These are phyloP conservation scores for Leccinum variabile DNA, from an alignment of 1,284 basidiomycete genomes.

Conservation along the genomic window DNA sequence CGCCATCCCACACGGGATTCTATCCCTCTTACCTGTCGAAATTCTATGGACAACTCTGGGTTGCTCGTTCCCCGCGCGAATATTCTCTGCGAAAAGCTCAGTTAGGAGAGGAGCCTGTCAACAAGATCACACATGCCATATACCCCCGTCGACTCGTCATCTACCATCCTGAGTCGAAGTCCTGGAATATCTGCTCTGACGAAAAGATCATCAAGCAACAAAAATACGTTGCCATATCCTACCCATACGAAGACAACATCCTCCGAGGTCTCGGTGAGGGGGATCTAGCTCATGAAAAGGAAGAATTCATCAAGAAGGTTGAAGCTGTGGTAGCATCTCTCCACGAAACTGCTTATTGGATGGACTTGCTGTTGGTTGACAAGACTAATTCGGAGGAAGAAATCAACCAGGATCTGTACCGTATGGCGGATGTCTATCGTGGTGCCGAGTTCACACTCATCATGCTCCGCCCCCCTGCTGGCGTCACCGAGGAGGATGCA, in stretches of 20 bases:
- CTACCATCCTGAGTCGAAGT: conserved; percentile 3
- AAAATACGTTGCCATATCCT: conserved; percentile 27
- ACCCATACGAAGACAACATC: conserved; percentile 18
- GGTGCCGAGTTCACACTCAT: conserved; percentile 31
- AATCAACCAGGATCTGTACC: conserved; percentile 26
- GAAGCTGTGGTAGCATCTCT: conserved; percentile 13
- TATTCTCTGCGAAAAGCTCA: conserved; percentile 21
- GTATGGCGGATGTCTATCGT: conserved; percentile 33
- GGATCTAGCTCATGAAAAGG: neutral
- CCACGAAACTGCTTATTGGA: conserved; percentile 26
- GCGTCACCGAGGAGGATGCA: conserved; percentile 2
- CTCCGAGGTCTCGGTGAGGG: neutral
- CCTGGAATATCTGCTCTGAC: conserved; percentile 13
- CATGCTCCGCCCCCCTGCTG: conserved; percentile 12
- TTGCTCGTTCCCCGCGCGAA: conserved; percentile 26
- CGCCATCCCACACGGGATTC: conserved; percentile 6
- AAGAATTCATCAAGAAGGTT: conserved; percentile 13
- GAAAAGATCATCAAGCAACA: conserved; percentile 11
- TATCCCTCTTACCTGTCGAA: conserved; percentile 23
- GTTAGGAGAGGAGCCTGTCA: conserved; percentile 9
- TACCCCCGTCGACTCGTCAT: conserved; percentile 26
- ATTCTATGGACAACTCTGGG: conserved; percentile 30
- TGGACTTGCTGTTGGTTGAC: conserved; percentile 20
- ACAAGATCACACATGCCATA: conserved; percentile 19
- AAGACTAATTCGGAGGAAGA: neutral